Evolutionary conservation across 2,329 filamentous ascomycete genomes (phyloP).

Genomic region (Sarocladium oryzae): DNA sequence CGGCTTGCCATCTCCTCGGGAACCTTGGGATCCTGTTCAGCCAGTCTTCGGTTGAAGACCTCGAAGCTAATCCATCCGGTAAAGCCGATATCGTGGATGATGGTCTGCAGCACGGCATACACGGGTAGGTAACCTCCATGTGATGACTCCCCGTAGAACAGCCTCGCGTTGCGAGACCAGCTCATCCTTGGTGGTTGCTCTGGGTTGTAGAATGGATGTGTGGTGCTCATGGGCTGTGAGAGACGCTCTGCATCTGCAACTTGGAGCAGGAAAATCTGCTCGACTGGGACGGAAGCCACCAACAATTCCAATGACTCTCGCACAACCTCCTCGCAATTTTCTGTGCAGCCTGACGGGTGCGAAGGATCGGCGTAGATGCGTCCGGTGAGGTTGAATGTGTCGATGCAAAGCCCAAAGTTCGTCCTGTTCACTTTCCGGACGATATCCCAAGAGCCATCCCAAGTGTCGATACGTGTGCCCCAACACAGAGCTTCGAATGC

Average conservation of each 20-base stretch:
- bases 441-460: constrained; percentile 67
- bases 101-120: constrained; percentile 50
- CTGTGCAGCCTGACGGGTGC: constrained; percentile 15
- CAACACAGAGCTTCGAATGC: constrained; percentile 70
- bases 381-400: constrained; percentile 72
- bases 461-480: constrained; percentile 63
- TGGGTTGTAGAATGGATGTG: constrained; percentile 15
- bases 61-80: constrained; percentile 67
- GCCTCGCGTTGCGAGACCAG: constrained; percentile 10
- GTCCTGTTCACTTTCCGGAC: constrained; percentile 56
- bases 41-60: constrained; percentile 46
- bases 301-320: constrained; percentile 46
- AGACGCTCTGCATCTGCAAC: constrained; percentile 68
- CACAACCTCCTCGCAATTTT: constrained; percentile 48
- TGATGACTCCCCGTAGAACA: constrained; percentile 42
- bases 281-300: constrained; percentile 45
- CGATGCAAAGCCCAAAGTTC: constrained; percentile 72
- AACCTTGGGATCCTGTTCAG: constrained; percentile 13
- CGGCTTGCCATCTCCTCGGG: constrained; percentile 19
- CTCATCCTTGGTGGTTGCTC: constrained; percentile 8
- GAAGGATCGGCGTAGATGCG: constrained; percentile 65
- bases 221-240: constrained; percentile 44
- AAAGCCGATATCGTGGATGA: constrained; percentile 59
- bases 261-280: constrained; percentile 70
- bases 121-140: constrained; percentile 63